Conservation (phyloP, 2,329 filamentous ascomycete species). For the Fusarium beomiforme region DNA sequence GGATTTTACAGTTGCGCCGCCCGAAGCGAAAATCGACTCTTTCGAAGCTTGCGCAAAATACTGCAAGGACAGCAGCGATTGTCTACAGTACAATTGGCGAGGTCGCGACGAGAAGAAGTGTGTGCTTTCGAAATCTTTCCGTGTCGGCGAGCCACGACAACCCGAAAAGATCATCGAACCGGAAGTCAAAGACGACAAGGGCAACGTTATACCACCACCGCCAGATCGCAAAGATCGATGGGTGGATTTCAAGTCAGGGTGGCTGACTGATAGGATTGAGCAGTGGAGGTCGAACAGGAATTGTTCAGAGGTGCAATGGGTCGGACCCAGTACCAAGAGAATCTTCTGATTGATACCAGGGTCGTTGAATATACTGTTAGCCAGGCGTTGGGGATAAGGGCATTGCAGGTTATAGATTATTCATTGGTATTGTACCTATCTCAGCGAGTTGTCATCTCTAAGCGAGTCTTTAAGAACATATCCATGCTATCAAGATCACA, state of each 20-base stretch:
- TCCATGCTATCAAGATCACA: neutral
- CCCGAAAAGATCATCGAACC: conserved; percentile 41
- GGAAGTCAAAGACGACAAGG: conserved; percentile 39
- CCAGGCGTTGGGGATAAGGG: conserved; percentile 34
- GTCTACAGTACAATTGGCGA: conserved; percentile 47
- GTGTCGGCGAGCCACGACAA: conserved; percentile 39
- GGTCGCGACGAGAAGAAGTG: conserved; percentile 46
- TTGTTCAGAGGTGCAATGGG: conserved; percentile 46
- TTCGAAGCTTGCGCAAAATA: conserved; percentile 43
- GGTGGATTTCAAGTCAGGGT: conserved; percentile 47
- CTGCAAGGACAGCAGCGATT: conserved; percentile 40
- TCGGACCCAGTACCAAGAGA: conserved; percentile 46
- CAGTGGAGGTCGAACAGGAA: conserved; percentile 40
- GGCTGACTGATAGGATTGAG: conserved; percentile 41
- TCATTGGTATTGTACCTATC: conserved; percentile 1
- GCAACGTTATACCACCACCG: conserved; percentile 34
- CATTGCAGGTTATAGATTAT: conserved; percentile 27
- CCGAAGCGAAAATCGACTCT: conserved; percentile 40
- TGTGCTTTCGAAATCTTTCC: conserved; percentile 43
- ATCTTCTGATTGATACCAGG: conserved; percentile 37
- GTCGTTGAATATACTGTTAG: conserved; percentile 15
- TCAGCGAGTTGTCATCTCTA: neutral
- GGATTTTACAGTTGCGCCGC: conserved; percentile 42
- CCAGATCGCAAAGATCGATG: conserved; percentile 33
- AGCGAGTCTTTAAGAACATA: neutral